Evolutionary conservation across 1,284 basidiomycete species (phyloP).

Genomic region (Tylopilus sp.): DNA sequence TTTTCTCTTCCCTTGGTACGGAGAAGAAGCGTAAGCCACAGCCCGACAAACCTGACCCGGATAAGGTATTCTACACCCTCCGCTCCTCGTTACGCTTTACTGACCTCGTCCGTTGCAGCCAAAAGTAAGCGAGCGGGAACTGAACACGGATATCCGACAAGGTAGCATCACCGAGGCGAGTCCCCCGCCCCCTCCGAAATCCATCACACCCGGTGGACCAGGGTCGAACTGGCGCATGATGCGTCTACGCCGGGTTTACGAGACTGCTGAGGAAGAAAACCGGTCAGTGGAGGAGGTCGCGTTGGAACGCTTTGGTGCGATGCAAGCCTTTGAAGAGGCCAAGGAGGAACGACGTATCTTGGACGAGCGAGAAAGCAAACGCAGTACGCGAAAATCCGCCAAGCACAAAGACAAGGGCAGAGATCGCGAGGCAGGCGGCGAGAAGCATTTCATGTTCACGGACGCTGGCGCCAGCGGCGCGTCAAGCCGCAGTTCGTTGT

Average conservation of each 20-base stretch:
- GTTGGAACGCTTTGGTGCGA: slow-evolving; percentile 80
- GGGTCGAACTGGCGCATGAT: slow-evolving; percentile 98
- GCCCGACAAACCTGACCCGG: slow-evolving; percentile 64
- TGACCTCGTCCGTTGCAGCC: slow-evolving; percentile 39
- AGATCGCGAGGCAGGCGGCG: slow-evolving; percentile 38
- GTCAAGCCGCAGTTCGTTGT: slow-evolving; percentile 74
- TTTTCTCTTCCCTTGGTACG: slow-evolving; percentile 81
- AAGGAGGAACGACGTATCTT: slow-evolving; percentile 80
- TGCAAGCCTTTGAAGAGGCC: slow-evolving; percentile 87
- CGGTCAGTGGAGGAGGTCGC: slow-evolving; percentile 78
- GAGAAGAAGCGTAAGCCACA: slow-evolving; percentile 66
- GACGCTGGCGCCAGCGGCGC: slow-evolving; percentile 58
- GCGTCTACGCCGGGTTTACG: slow-evolving; percentile 87
- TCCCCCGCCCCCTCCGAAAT: slow-evolving; percentile 48
- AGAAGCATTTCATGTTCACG: slow-evolving; percentile 65
- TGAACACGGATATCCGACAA: slow-evolving; percentile 74
- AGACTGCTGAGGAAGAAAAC: slow-evolving; percentile 84
- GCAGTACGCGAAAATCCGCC: slow-evolving; percentile 36
- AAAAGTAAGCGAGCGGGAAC: slow-evolving; percentile 66
- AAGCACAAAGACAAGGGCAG: slow-evolving; percentile 38
- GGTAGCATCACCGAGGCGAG: slow-evolving; percentile 54
- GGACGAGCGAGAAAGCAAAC: slow-evolving; percentile 71
- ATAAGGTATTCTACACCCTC: slow-evolving; percentile 49
- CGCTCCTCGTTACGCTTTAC: background rate
- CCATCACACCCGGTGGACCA: slow-evolving; percentile 75